Evolutionary conservation across 2,329 filamentous ascomycete species (phyloP).

Genomic region (Coniella vitis): DNA sequence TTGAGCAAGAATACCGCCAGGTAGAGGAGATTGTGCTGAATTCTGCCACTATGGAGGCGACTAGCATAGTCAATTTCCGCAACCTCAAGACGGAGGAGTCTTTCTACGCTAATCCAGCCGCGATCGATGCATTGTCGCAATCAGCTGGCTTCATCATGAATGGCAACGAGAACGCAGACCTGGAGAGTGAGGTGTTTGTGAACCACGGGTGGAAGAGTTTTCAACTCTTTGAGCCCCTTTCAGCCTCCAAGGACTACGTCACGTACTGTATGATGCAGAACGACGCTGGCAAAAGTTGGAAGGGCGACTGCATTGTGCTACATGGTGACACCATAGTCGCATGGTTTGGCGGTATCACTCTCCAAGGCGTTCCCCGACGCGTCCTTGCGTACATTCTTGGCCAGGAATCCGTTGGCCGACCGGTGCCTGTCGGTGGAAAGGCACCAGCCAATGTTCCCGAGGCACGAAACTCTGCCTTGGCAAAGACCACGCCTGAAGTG

Average conservation of each 20-base stretch:
- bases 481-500: too few species aligned
- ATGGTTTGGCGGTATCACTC: neutral
- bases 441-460: too few species aligned
- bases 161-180: neutral
- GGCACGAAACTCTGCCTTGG: too few species aligned
- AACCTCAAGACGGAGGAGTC: too few species aligned
- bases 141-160: constrained; percentile 8
- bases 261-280: neutral
- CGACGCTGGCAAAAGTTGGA: neutral
- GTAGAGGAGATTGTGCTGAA: constrained; percentile 4
- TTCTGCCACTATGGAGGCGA: neutral
- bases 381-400: too few species aligned
- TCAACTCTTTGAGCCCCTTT: neutral
- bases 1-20: neutral
- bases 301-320: neutral
- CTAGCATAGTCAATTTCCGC: neutral
- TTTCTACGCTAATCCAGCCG: too few species aligned
- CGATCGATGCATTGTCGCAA: constrained; percentile 1
- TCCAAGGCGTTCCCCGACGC: too few species aligned
- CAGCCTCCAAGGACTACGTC: neutral
- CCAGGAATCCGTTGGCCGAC: too few species aligned
- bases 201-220: constrained; percentile 5
- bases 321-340: neutral
- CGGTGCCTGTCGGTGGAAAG: too few species aligned
- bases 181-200: neutral